A percentile compares a stretch with the other conserved stretches of the same genome.
Conservation (phyloP, 495 filamentous ascomycete species). For the Neurospora hispaniola region DNA sequence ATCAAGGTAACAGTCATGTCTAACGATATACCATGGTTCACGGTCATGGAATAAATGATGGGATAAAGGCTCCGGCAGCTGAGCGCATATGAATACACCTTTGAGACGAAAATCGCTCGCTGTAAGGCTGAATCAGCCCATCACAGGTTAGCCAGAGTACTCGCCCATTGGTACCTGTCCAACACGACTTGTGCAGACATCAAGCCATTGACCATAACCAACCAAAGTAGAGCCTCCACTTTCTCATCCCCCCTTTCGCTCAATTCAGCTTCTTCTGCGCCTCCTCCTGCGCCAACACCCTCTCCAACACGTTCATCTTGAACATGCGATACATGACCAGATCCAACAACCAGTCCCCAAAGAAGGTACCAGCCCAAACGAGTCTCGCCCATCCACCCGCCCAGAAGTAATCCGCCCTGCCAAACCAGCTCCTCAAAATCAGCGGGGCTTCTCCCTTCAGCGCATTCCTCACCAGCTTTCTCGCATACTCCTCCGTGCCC, state of each 20-base stretch:
- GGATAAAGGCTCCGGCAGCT: too few relatives aligned
- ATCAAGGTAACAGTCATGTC: too few relatives aligned
- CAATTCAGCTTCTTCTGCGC: slow-evolving; percentile 23
- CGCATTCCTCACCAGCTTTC: slow-evolving; percentile 25
- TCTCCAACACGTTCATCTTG: slow-evolving; percentile 27
- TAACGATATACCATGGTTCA: too few relatives aligned
- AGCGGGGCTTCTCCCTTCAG: slow-evolving; percentile 24
- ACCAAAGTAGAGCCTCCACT: too few relatives aligned
- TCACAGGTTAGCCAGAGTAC: too few relatives aligned
- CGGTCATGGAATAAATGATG: too few relatives aligned
- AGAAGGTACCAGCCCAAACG: slow-evolving; percentile 19
- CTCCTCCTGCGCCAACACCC: slow-evolving; percentile 23
- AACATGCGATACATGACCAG: slow-evolving; percentile 26
- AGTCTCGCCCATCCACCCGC: slow-evolving; percentile 24
- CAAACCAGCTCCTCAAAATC: slow-evolving; percentile 29
- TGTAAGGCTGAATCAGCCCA: too few relatives aligned
- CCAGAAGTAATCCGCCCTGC: slow-evolving; percentile 40
- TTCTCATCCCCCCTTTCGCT: background rate
- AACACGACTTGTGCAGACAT: too few relatives aligned
- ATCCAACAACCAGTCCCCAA: slow-evolving; percentile 37
- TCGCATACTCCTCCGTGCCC: slow-evolving; percentile 28
- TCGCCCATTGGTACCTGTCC: too few relatives aligned
- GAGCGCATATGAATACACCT: too few relatives aligned
- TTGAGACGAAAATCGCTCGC: too few relatives aligned
- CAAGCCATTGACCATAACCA: too few relatives aligned